Evolutionary conservation across 106 monocot species (phyloP).

Genomic region (Alisma plantagoaquatica): DNA sequence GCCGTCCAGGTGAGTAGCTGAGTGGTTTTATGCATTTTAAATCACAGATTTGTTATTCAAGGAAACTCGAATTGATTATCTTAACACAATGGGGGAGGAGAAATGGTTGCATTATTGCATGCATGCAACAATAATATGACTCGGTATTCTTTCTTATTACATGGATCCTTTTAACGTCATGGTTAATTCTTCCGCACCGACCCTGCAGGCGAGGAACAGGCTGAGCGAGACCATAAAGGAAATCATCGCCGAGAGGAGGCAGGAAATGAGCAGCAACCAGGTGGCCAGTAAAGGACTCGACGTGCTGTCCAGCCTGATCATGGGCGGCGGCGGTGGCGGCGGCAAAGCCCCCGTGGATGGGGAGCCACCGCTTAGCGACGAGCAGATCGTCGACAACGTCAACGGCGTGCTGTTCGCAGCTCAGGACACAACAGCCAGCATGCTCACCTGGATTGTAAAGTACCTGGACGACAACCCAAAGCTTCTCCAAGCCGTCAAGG

Average conservation of each 20-base stretch:
- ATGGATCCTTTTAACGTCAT: no score
- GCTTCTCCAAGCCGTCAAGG: slow-evolving; percentile 63
- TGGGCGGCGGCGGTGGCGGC: slow-evolving; percentile 20
- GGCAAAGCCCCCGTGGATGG: no score
- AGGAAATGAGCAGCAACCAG: no score
- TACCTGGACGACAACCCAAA: slow-evolving; percentile 59
- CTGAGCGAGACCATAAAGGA: slow-evolving; percentile 43
- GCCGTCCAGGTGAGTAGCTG: slow-evolving; percentile 59
- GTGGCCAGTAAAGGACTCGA: no score
- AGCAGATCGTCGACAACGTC: slow-evolving; percentile 84
- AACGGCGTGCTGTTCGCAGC: slow-evolving; percentile 83
- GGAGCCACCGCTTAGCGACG: slow-evolving; percentile 21
- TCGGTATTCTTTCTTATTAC: no score
- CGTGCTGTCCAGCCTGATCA: slow-evolving; percentile 47
- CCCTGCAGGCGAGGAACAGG: slow-evolving; percentile 52
- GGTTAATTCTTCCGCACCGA: no score
- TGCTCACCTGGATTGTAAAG: slow-evolving; percentile 83
- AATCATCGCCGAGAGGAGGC: slow-evolving; percentile 38
- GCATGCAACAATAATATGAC: no score
- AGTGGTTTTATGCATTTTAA: no score
- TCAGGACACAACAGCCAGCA: slow-evolving; percentile 85
- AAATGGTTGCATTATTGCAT: no score
- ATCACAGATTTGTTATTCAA: no score
- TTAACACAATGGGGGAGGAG: no score
- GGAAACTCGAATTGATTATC: no score